phyloP scores from a whole-genome alignment of 169 alveolate species.

The Fabrea salina region DNA sequence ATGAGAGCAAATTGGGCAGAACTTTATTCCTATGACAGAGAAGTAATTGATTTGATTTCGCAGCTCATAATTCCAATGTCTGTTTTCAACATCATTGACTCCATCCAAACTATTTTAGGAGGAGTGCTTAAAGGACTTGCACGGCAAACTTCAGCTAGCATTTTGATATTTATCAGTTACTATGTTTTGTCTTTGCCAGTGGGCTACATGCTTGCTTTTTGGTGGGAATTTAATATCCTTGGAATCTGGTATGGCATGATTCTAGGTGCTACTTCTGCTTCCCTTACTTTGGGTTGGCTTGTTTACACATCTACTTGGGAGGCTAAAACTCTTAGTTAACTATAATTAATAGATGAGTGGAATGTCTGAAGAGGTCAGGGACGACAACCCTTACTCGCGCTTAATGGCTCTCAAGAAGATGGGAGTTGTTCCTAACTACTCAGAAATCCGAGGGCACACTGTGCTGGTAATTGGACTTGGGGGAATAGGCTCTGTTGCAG shows the following conservation, averaged over 20 bases:
- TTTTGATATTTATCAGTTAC: background rate
- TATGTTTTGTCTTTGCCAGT: background rate
- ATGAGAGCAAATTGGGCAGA: background rate
- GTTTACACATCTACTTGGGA: background rate
- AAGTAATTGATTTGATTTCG: background rate
- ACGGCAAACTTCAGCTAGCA: background rate
- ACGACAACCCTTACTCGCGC: conserved; percentile 83
- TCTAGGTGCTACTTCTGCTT: background rate
- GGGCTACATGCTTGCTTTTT: background rate
- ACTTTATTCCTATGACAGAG: background rate
- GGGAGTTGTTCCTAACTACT: conserved; percentile 94
- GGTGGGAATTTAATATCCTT: background rate
- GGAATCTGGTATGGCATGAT: background rate
- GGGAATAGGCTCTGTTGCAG: conserved; percentile 95
- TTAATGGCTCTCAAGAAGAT: conserved; percentile 91
- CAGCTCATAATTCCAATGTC: background rate
- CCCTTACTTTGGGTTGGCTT: background rate
- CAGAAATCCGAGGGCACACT: conserved; percentile 73
- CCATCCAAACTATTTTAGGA: background rate
- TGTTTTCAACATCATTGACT: background rate
- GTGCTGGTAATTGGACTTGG: conserved; percentile 94
- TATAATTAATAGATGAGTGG: too few species aligned
- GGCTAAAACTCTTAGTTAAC: too few species aligned
- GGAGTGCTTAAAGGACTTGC: conserved; percentile 13
- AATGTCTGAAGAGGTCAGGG: conserved; percentile 22